Evolutionary conservation across 2,329 filamentous ascomycete genomes (phyloP).

Genomic region (Phyllachora maydis): DNA sequence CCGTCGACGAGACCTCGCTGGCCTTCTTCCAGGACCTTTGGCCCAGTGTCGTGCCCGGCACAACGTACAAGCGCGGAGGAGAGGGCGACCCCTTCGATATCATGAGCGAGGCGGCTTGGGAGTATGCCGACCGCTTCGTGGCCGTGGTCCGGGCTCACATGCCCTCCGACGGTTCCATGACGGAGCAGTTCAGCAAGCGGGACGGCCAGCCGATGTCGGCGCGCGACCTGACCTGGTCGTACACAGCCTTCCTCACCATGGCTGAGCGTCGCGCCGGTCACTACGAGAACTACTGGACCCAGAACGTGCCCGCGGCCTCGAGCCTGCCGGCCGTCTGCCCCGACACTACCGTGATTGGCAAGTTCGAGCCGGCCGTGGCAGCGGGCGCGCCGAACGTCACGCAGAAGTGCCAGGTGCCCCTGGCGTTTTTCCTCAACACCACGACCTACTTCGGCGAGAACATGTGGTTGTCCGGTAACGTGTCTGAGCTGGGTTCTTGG

Average conservation of each 20-base stretch:
- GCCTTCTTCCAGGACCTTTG: constrained; percentile 52
- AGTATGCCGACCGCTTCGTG: constrained; percentile 41
- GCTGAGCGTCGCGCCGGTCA: constrained; percentile 30
- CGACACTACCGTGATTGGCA: constrained; percentile 22
- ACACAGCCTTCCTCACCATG: constrained; percentile 48
- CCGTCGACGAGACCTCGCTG: constrained; percentile 42
- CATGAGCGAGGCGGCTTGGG: constrained; percentile 34
- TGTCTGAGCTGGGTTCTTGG: constrained; percentile 41
- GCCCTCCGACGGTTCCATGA: constrained; percentile 36
- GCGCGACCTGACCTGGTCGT: constrained; percentile 51
- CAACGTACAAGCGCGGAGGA: constrained; percentile 38
- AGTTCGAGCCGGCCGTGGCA: constrained; percentile 26
- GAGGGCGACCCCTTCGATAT: constrained; percentile 24
- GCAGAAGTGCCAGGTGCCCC: constrained; percentile 18
- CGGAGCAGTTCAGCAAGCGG: constrained; percentile 43
- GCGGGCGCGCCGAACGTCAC: constrained; percentile 9
- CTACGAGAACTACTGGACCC: constrained; percentile 39
- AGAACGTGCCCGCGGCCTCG: constrained; percentile 19
- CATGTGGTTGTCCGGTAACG: constrained; percentile 42
- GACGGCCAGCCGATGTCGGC: constrained; percentile 37
- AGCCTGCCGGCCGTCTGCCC: constrained; percentile 26
- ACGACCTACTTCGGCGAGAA: constrained; percentile 39
- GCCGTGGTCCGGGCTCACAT: constrained; percentile 41
- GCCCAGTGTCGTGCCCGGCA: constrained; percentile 30
- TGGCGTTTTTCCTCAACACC: constrained; percentile 40